These are phyloP conservation scores for Neckera pumila DNA, from an alignment of 225 moss, liverwort and hornwort genomes.

Conservation along the genomic window DNA sequence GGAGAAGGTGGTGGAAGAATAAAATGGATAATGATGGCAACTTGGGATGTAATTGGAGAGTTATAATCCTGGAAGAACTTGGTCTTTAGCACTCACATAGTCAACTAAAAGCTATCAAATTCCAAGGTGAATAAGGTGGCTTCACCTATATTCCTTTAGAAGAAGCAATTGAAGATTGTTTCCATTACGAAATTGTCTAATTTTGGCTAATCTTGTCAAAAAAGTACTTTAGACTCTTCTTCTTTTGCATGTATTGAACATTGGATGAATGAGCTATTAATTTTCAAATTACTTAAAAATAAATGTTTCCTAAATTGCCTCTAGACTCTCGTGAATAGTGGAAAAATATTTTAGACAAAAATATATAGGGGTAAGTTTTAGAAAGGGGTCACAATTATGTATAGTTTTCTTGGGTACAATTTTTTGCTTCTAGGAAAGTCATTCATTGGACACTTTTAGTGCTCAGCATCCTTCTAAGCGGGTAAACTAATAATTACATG, in stretches of 20 bases:
- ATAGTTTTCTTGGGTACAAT: too few species aligned
- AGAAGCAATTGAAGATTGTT: not conserved
- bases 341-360: not conserved
- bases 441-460: fast-evolving
- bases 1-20: not conserved
- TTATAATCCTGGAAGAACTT: too few species aligned
- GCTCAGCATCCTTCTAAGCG: fast-evolving
- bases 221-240: fast-evolving
- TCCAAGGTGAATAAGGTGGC: fast-evolving
- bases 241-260: not conserved
- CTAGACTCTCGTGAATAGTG: fast-evolving
- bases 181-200: not conserved
- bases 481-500: not conserved
- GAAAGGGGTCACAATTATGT: not conserved
- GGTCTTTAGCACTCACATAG: fast-evolving
- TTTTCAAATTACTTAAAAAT: fast-evolving
- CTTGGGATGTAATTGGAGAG: fast-evolving
- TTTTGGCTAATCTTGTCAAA: not conserved
- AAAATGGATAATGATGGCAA: not conserved
- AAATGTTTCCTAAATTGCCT: fast-evolving
- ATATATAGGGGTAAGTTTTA: not conserved
- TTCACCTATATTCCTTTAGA: fast-evolving
- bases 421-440: not conserved
- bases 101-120: not conserved
- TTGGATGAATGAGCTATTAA: too few species aligned